Evolutionary conservation across 192 early-diverging fungal genomes (phyloP), one percentile per base, ranked within the genome.

Genomic region (Backusella liffmaniae): DNA sequence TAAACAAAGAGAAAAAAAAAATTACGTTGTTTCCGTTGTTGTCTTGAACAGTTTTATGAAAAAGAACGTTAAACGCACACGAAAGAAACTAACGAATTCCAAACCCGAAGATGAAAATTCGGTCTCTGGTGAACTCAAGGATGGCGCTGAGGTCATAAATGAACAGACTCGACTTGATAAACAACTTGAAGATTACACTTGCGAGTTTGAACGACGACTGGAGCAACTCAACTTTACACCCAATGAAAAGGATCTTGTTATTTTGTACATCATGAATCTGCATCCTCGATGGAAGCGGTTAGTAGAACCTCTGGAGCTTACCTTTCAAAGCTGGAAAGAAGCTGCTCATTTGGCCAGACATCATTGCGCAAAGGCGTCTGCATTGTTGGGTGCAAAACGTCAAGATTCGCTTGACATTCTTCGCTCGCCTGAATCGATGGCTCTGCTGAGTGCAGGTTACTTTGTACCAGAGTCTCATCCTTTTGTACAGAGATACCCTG

Each of bases 181-280:
- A 56, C 49, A 73, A 0, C 62, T 77, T 30, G 59, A 77, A 46
- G 70, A 35, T 1, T 77, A 77, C 21, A 73, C 72, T 13, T 21
- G 44, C 18, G 56, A 77, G 26, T 77, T 77, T 36, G 34, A 65
- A 5, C 30, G 29, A 42, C 42, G 65, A 23, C 8, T 41, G 1
- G 8, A 44, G 15, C 29, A 32, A 10, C 42, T 66, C 30, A 42
- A 73, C 8, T 66, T 32, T 18, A 72, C 39, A 29, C 71, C 51
- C 9, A 30, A 29, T 15, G 62, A 77, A 1, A 32, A 18, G 23
- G 76, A 77, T 21, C 37, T 66, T 12, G 41, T 77, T 6, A 49
- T 77, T n/a, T 49, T 77, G n/a, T 77, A 73, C 34, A 37, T 67
- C 1, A 77, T 73, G 62, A 72, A 77, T 73, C 51, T 77, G 37